phyloP scores from a whole-genome alignment of 1,284 basidiomycete species.

The Ceratobasidium sp. region DNA sequence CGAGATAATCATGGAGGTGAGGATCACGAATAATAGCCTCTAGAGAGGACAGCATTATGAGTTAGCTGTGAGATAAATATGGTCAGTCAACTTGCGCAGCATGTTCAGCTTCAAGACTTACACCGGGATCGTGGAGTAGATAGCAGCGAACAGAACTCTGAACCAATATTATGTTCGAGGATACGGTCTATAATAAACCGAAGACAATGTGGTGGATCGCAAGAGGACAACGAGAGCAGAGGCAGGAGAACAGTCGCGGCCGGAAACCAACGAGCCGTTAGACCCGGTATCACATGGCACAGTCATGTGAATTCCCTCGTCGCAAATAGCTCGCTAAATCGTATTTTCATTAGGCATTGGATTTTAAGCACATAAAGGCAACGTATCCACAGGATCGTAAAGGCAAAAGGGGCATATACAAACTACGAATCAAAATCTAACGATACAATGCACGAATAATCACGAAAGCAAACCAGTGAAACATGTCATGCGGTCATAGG shows the following conservation, averaged over 20 bases:
- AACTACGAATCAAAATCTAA: conserved; percentile 5
- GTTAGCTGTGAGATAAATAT: not conserved
- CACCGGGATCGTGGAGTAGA: not conserved
- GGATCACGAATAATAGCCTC: conserved; percentile 53
- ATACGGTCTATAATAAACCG: not conserved
- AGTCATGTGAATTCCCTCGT: conserved; percentile 11
- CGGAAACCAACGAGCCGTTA: not conserved
- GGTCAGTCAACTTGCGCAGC: conserved; percentile 1
- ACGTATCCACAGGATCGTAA: not conserved
- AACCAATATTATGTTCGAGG: not conserved
- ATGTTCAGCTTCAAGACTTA: not conserved
- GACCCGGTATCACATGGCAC: conserved; percentile 16
- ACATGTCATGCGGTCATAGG: not conserved
- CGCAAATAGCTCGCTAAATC: not conserved
- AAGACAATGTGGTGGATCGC: not conserved
- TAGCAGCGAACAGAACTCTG: not conserved
- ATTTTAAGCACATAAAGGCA: not conserved
- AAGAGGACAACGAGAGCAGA: too few relatives aligned
- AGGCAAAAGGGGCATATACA: not conserved
- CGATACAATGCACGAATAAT: conserved; percentile 27
- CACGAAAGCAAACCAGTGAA: conserved; percentile 13
- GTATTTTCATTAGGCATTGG: not conserved
- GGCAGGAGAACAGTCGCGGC: not conserved
- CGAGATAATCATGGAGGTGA: conserved; percentile 86
- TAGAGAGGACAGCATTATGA: conserved; percentile 29